phyloP scores from a whole-genome alignment of 495 filamentous ascomycete species.

The Penicillium paradoxum region DNA sequence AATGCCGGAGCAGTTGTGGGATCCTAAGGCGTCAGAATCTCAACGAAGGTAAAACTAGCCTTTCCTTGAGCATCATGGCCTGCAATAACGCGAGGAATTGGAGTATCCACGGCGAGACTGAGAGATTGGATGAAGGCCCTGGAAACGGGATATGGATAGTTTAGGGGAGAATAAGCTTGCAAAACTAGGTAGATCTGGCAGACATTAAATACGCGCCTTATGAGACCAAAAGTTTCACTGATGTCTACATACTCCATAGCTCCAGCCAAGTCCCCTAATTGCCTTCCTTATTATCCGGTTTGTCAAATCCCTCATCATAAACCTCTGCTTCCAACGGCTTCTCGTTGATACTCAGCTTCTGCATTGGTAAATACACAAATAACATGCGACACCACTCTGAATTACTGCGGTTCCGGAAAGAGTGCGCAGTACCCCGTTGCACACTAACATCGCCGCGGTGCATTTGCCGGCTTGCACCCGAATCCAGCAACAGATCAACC shows the following conservation, averaged over 20 bases:
- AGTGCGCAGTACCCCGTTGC: slow-evolving; percentile 59
- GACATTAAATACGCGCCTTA: not conserved
- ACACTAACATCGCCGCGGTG: slow-evolving; percentile 65
- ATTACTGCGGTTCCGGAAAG: slow-evolving; percentile 53
- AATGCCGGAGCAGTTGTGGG: slow-evolving; percentile 20
- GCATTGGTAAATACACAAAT: slow-evolving; percentile 39
- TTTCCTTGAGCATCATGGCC: slow-evolving; percentile 17
- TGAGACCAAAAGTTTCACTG: not conserved
- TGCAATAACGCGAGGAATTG: slow-evolving; percentile 22
- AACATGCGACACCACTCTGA: slow-evolving; percentile 54
- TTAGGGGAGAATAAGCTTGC: not conserved
- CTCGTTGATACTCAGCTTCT: slow-evolving; percentile 24
- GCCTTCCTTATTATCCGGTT: not conserved
- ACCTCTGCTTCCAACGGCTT: slow-evolving; percentile 23
- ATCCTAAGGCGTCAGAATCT: slow-evolving; percentile 21
- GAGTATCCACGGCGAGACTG: slow-evolving; percentile 12
- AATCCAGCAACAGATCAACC: slow-evolving; percentile 71
- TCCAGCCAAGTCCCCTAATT: not conserved
- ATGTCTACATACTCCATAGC: not conserved
- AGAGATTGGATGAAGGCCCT: not conserved
- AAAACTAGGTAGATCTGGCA: slow-evolving; percentile 18
- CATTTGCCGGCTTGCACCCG: slow-evolving; percentile 52
- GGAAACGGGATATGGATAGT: not conserved
- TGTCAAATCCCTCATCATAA: slow-evolving; percentile 24
- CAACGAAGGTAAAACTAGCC: slow-evolving; percentile 21